Percentiles rank a stretch among this genome's conserved stretches.
Evolutionary conservation across 352 stramenopile genomes (phyloP).

Genomic region (Globisporangium irregulare): DNA sequence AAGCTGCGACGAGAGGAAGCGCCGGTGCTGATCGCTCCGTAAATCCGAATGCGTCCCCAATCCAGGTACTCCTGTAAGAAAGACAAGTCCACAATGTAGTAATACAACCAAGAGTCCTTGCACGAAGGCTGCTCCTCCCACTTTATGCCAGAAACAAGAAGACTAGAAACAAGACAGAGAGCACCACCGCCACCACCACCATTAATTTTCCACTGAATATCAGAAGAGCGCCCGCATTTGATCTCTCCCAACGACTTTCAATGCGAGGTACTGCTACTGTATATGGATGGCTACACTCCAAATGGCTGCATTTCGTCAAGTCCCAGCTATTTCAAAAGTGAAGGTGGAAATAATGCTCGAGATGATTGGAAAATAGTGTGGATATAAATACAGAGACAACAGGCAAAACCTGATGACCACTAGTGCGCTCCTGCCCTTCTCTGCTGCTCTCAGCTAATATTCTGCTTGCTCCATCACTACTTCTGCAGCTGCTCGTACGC

Average conservation of each 20-base stretch:
- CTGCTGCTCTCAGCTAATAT: neutral
- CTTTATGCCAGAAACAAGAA: no score
- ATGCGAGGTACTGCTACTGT: no score
- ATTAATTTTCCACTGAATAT: no score
- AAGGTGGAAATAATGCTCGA: neutral
- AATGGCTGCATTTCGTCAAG: slow-evolving; percentile 1
- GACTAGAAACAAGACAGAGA: no score
- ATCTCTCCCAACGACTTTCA: no score
- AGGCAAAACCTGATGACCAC: neutral
- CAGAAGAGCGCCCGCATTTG: no score
- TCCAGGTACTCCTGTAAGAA: no score
- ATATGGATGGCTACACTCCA: neutral
- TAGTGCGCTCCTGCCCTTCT: neutral
- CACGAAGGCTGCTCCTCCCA: no score
- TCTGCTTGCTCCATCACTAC: neutral
- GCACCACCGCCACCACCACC: no score
- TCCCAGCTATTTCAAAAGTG: neutral
- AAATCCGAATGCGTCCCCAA: neutral
- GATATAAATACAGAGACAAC: slow-evolving; percentile 5
- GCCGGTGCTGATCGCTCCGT: slow-evolving; percentile 38
- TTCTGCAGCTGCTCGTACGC: neutral
- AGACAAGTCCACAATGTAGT: neutral
- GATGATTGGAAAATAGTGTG: neutral
- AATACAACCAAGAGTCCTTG: neutral
- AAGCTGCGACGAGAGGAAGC: slow-evolving; percentile 48